Conservation (phyloP, 805 yeast species). For the Kodamaea kakaduensis region DNA sequence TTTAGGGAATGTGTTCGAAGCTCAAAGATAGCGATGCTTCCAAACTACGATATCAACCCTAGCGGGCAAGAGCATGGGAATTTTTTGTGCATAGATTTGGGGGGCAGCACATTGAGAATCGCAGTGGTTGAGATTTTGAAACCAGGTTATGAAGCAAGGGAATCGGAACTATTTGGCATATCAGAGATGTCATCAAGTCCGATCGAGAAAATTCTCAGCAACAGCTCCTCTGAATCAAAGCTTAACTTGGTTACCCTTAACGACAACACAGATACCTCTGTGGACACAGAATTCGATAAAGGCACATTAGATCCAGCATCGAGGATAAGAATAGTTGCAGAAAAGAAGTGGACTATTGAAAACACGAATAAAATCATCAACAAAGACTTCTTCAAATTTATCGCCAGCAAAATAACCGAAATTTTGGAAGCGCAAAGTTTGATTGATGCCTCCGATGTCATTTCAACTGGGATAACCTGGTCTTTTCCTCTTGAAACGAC, state of each 20-base stretch:
- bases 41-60: slow-evolving; percentile 36
- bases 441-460: slow-evolving; percentile 11
- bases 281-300: slow-evolving; percentile 4
- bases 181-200: slow-evolving; percentile 5
- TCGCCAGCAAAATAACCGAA: slow-evolving; percentile 32
- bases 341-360: slow-evolving; percentile 36
- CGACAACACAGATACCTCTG: slow-evolving; percentile 9
- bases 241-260: slow-evolving; percentile 7
- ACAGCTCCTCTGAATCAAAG: slow-evolving; percentile 7
- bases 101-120: slow-evolving; percentile 52
- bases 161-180: slow-evolving; percentile 1
- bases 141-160: not conserved
- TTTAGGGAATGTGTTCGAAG: slow-evolving; percentile 30
- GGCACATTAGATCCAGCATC: slow-evolving; percentile 13
- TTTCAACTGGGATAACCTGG: slow-evolving; percentile 51
- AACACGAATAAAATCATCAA: slow-evolving; percentile 39
- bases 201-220: slow-evolving; percentile 4
- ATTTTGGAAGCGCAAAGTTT: slow-evolving; percentile 23
- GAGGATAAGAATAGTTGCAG: slow-evolving; percentile 26
- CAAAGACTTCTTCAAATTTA: slow-evolving; percentile 38
- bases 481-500: slow-evolving; percentile 50
- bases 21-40: slow-evolving; percentile 36
- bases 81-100: slow-evolving; percentile 49
- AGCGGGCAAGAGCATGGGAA: slow-evolving; percentile 36
- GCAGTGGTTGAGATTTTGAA: slow-evolving; percentile 30